Conservation (phyloP, 257 asterid genomes). For the Oldenlandia corymbosa region DNA sequence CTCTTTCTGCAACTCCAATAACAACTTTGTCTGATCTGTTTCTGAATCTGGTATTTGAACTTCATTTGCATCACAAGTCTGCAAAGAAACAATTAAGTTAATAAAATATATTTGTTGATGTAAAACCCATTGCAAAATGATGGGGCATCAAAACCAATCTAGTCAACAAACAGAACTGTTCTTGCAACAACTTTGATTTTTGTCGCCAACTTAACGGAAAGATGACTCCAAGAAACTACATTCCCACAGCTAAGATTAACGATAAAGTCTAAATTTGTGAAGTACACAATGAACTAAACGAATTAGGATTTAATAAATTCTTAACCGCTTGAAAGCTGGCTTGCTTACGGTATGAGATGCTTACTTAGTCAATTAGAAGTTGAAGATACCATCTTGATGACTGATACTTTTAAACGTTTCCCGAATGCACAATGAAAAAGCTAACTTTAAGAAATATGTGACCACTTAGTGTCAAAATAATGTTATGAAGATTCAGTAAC, state of each 20-base stretch:
- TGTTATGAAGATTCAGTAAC: neutral
- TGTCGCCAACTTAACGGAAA: neutral
- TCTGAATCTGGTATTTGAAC: slow-evolving; percentile 43
- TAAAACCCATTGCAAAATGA: neutral
- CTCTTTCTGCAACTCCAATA: slow-evolving; percentile 60
- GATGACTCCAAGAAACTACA: neutral
- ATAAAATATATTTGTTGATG: too few species aligned
- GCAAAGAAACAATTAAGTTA: slow-evolving; percentile 1
- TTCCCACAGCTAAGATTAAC: neutral
- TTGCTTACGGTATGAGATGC: neutral
- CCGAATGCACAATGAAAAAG: neutral
- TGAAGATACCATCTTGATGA: neutral
- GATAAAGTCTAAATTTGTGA: neutral
- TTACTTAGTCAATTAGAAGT: neutral
- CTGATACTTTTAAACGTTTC: neutral
- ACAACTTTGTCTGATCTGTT: slow-evolving; percentile 49
- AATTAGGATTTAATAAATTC: neutral
- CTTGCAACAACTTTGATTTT: neutral
- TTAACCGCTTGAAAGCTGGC: neutral
- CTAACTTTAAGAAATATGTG: neutral
- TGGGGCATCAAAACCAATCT: neutral
- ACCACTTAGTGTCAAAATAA: neutral
- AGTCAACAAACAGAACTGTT: neutral
- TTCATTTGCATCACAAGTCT: slow-evolving; percentile 45
- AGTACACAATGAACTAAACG: neutral